Percentiles rank a stretch among this genome's conserved stretches.
Evolutionary conservation across 257 asterid genomes (phyloP).

Genomic region (Nicotiana tomentosiformis): DNA sequence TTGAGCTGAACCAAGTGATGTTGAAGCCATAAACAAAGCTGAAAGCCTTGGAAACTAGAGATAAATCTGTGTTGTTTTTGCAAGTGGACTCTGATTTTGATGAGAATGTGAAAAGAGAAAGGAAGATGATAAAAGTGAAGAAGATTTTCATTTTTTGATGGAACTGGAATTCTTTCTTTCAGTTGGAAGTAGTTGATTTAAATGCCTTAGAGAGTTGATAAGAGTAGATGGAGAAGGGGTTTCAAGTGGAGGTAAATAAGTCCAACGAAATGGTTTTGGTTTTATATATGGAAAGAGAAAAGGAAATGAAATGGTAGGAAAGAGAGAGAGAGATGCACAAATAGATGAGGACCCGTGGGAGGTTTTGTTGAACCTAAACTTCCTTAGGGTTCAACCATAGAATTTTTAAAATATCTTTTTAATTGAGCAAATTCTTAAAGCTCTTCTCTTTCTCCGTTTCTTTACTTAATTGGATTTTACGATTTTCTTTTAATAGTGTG

Average conservation of each 20-base stretch:
- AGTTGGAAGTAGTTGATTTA: background rate
- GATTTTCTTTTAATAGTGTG: background rate
- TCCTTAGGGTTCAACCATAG: background rate
- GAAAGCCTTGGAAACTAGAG: slow-evolving; percentile 54
- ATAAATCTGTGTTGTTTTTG: slow-evolving; percentile 32
- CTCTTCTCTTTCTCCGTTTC: background rate
- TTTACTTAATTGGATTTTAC: no score
- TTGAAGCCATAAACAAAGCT: slow-evolving; percentile 67
- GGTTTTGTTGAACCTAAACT: slow-evolving; percentile 10
- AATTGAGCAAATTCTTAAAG: background rate
- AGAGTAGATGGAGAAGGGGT: background rate
- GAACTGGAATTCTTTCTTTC: background rate
- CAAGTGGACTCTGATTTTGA: slow-evolving; percentile 32
- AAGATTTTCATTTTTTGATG: slow-evolving; percentile 26
- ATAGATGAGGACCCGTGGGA: background rate
- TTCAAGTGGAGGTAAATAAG: background rate
- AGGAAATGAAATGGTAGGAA: background rate
- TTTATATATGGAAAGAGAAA: background rate
- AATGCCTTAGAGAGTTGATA: background rate
- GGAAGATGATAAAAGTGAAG: slow-evolving; percentile 25
- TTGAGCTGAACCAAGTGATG: slow-evolving; percentile 43
- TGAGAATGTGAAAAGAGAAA: slow-evolving; percentile 23
- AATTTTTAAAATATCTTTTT: background rate
- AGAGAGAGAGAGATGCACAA: background rate
- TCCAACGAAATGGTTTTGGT: background rate